phyloP scores from a whole-genome alignment of 371 early-diverging fungal genomes.

The Capillidium heterosporum region DNA sequence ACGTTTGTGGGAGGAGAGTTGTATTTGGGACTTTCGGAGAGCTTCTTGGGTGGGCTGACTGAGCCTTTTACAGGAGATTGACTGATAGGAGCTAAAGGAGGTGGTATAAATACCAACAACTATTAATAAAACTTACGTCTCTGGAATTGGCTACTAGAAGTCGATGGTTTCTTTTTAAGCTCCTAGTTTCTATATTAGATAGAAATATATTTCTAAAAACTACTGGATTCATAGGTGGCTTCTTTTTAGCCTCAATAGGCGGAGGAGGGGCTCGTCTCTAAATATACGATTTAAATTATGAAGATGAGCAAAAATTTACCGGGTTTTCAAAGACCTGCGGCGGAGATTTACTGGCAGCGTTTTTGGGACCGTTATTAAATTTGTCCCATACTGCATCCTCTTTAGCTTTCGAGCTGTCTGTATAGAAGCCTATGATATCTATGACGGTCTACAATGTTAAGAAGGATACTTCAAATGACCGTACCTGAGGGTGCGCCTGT shows the following conservation, averaged over 20 bases:
- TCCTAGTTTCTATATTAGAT: constrained; percentile 5
- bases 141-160: constrained; percentile 8
- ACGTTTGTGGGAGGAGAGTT: constrained; percentile 10
- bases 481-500: constrained; percentile 76
- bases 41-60: constrained; percentile 1
- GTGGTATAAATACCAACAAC: too few relatives aligned
- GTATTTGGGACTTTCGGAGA: not conserved
- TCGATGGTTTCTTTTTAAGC: constrained; percentile 9
- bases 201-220: not conserved
- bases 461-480: not conserved
- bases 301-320: constrained; percentile 4
- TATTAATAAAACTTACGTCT: constrained; percentile 10
- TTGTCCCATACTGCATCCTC: constrained; percentile 77
- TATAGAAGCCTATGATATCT: constrained; percentile 87
- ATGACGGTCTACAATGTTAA: constrained; percentile 46
- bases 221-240: constrained; percentile 6
- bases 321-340: constrained; percentile 16
- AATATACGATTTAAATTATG: not conserved
- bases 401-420: constrained; percentile 40
- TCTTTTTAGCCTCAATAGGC: constrained; percentile 7
- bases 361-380: constrained; percentile 36
- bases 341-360: constrained; percentile 17
- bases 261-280: constrained; percentile 10
- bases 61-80: constrained; percentile 8
- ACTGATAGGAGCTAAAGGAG: too few relatives aligned